Percentiles rank a stretch among this genome's conserved stretches.
Evolutionary conservation across 768 basidiomycete species (phyloP).

Genomic region (Kwoniella newhampshirensis): DNA sequence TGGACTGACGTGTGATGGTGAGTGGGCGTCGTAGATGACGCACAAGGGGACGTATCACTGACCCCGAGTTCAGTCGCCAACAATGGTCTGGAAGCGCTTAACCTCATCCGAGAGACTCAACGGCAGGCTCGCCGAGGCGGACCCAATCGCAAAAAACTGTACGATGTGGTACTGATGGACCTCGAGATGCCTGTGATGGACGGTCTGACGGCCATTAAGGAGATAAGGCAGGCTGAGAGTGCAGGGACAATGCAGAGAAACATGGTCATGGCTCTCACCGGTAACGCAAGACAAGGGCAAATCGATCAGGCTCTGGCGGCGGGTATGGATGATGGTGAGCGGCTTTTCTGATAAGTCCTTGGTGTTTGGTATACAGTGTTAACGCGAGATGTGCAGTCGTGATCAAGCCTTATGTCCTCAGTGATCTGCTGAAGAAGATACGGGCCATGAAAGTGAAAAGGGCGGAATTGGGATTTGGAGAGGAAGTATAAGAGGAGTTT

Average conservation of each 20-base stretch:
- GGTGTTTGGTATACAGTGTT: no score
- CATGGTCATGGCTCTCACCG: slow-evolving; percentile 45
- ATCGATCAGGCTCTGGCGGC: slow-evolving; percentile 36
- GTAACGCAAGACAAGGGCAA: slow-evolving; percentile 42
- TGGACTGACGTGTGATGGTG: slow-evolving; percentile 46
- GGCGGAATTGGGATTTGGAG: slow-evolving; percentile 8
- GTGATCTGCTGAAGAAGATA: slow-evolving; percentile 24
- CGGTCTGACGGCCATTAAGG: slow-evolving; percentile 44
- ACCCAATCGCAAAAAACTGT: slow-evolving; percentile 20
- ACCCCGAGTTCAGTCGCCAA: slow-evolving; percentile 28
- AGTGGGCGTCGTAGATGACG: slow-evolving; percentile 1
- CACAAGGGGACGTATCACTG: neutral
- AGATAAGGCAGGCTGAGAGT: slow-evolving; percentile 39
- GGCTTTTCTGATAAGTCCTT: no score
- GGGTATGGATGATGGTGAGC: slow-evolving; percentile 42
- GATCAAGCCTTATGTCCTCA: slow-evolving; percentile 32
- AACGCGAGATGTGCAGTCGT: slow-evolving; percentile 19
- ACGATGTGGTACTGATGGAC: slow-evolving; percentile 47
- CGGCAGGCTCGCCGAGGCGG: slow-evolving; percentile 26
- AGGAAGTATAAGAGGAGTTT: neutral
- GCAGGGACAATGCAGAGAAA: slow-evolving; percentile 33
- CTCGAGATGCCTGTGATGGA: slow-evolving; percentile 54
- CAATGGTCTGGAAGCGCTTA: slow-evolving; percentile 48
- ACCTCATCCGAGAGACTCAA: slow-evolving; percentile 37
- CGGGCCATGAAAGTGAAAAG: slow-evolving; percentile 13